Evolutionary conservation across 169 alveolate genomes (phyloP).

Genomic region (Babesia bigemina): DNA sequence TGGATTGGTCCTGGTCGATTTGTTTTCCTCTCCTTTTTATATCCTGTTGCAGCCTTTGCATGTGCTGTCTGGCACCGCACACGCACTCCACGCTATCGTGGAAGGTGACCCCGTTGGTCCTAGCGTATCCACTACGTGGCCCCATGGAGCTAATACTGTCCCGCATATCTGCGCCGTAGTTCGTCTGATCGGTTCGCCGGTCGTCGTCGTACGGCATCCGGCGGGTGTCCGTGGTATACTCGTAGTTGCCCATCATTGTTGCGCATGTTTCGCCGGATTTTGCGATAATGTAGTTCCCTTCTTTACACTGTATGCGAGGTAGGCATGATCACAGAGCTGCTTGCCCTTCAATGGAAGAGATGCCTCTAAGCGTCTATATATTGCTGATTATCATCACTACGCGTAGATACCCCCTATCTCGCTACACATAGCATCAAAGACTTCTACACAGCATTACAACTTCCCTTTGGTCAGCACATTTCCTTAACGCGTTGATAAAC

Average conservation of each 20-base stretch:
- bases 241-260: slow-evolving; percentile 23
- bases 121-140: background rate
- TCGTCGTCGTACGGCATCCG: slow-evolving; percentile 1
- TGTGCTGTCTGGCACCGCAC: slow-evolving; percentile 64
- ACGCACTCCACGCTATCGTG: slow-evolving; percentile 44
- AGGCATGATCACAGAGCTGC: no score
- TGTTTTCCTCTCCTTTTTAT: slow-evolving; percentile 28
- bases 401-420: no score
- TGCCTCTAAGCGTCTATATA: no score
- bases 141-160: slow-evolving; percentile 2
- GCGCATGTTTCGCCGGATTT: background rate
- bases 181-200: background rate
- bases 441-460: no score
- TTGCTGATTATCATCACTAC: no score
- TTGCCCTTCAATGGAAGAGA: no score
- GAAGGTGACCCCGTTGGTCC: background rate
- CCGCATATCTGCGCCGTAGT: slow-evolving; percentile 4
- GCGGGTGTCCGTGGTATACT: slow-evolving; percentile 6
- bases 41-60: slow-evolving; percentile 46
- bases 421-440: no score
- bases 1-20: slow-evolving; percentile 39
- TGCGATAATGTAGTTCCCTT: background rate
- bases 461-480: no score
- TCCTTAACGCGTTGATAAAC: no score
- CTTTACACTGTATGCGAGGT: no score